phyloP scores from a whole-genome alignment of 2,329 filamentous ascomycete genomes.

The Exophiala viscosa region DNA sequence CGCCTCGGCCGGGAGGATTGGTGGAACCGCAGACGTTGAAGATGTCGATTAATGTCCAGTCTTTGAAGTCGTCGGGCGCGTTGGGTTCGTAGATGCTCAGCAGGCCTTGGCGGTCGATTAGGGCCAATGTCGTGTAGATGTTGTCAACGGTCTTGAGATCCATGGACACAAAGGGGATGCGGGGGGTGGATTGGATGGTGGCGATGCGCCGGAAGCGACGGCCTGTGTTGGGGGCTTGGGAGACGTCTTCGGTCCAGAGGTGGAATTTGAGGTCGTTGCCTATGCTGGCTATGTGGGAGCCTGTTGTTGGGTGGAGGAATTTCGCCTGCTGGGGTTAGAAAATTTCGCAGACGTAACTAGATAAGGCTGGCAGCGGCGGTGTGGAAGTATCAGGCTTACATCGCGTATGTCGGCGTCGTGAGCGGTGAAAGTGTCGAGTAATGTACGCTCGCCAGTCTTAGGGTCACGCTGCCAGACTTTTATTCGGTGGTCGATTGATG shows the following conservation, averaged over 20 bases:
- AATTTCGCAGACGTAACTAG: background rate
- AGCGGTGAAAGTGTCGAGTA: conserved; percentile 78
- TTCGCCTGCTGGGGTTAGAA: conserved; percentile 59
- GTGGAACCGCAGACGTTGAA: conserved; percentile 64
- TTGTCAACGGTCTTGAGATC: conserved; percentile 81
- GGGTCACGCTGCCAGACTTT: conserved; percentile 84
- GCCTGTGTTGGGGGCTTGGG: conserved; percentile 67
- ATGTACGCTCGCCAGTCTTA: conserved; percentile 68
- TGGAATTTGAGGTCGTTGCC: conserved; percentile 87
- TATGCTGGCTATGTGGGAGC: conserved; percentile 82
- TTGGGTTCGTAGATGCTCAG: conserved; percentile 81
- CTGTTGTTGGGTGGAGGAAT: conserved; percentile 88
- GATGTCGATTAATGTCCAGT: conserved; percentile 72
- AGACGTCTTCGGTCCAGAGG: conserved; percentile 87
- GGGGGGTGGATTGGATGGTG: conserved; percentile 61
- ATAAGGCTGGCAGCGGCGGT: conserved; percentile 21
- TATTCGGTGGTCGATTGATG: conserved; percentile 86
- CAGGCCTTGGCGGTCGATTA: conserved; percentile 77
- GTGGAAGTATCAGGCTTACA: conserved; percentile 47
- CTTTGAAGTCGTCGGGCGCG: conserved; percentile 72
- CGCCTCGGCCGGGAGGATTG: conserved; percentile 64
- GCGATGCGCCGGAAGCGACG: conserved; percentile 73
- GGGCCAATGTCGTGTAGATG: conserved; percentile 76
- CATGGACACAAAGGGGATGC: conserved; percentile 67
- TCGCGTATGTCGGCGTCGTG: conserved; percentile 88